Conservation (phyloP, 2,329 filamentous ascomycete species). For the Sporothrix schenckii region DNA sequence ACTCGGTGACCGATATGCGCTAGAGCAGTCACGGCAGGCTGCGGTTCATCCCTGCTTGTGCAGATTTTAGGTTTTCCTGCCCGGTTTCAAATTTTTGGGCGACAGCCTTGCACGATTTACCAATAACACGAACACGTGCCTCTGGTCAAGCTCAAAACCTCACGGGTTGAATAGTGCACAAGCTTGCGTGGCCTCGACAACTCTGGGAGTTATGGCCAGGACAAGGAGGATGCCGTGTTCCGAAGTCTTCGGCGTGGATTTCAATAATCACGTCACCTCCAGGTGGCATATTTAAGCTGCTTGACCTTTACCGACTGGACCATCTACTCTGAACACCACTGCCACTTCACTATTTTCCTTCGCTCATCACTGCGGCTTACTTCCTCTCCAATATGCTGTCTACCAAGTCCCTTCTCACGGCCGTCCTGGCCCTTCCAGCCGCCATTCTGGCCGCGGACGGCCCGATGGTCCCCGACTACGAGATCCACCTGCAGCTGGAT, state of each 20-base stretch:
- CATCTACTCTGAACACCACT: too few relatives aligned
- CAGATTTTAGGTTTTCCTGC: too few relatives aligned
- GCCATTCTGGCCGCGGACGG: not conserved
- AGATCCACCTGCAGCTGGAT: conserved; percentile 44
- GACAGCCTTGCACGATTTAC: not conserved
- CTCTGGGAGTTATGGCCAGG: too few relatives aligned
- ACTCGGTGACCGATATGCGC: too few relatives aligned
- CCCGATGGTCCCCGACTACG: conserved; percentile 42
- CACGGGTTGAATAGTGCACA: too few relatives aligned
- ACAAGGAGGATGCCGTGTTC: too few relatives aligned
- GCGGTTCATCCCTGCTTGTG: too few relatives aligned
- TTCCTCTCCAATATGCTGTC: not conserved
- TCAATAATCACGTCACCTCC: not conserved
- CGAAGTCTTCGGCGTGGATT: not conserved
- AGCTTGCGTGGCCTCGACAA: not conserved
- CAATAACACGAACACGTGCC: conserved; percentile 19
- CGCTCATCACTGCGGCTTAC: not conserved
- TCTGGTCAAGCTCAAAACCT: too few relatives aligned
- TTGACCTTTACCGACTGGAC: too few relatives aligned
- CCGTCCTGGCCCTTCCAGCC: conserved; percentile 6
- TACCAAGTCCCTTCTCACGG: not conserved
- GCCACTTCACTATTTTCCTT: not conserved
- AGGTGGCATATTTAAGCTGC: too few relatives aligned
- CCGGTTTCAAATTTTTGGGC: too few relatives aligned
- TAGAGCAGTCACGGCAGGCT: too few relatives aligned